Percentiles rank a stretch among this genome's conserved stretches.
Evolutionary conservation across 805 yeast genomes (phyloP).

Genomic region (Metschnikowia picachoensis): DNA sequence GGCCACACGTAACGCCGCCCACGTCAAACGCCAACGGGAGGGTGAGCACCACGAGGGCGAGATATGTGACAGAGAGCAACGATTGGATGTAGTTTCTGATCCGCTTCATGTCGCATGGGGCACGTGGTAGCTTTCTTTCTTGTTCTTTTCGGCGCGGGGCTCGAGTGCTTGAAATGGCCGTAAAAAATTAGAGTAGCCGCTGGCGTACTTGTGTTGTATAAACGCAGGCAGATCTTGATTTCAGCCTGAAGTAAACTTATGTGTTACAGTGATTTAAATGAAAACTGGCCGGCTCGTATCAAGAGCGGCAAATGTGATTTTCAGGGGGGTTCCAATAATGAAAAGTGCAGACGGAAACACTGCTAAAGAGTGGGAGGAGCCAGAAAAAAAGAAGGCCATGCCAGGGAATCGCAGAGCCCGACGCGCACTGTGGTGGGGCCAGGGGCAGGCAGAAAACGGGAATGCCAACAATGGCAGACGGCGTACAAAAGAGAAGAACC

Average conservation of each 20-base stretch:
- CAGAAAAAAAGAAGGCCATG: not conserved
- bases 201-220: not conserved
- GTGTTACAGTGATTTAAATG: not conserved
- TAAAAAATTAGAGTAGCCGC: not conserved
- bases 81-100: conserved; percentile 12
- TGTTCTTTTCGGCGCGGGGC: too few species aligned
- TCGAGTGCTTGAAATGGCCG: not conserved
- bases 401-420: not conserved
- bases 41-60: conserved; percentile 67
- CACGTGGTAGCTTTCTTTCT: not conserved
- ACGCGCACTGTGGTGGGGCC: not conserved
- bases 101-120: conserved; percentile 11
- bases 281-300: too few species aligned
- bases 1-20: conserved; percentile 88
- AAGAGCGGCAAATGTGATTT: too few species aligned
- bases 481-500: not conserved
- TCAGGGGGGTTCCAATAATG: too few species aligned
- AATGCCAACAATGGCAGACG: not conserved
- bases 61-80: conserved; percentile 37
- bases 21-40: conserved; percentile 92
- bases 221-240: not conserved
- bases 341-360: not conserved
- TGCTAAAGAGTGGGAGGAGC: not conserved
- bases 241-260: not conserved
- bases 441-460: not conserved